Base-by-base conservation (phyloP, 1,139 yeast genomes). In the Cylindricascospora bacillispora region DNA sequence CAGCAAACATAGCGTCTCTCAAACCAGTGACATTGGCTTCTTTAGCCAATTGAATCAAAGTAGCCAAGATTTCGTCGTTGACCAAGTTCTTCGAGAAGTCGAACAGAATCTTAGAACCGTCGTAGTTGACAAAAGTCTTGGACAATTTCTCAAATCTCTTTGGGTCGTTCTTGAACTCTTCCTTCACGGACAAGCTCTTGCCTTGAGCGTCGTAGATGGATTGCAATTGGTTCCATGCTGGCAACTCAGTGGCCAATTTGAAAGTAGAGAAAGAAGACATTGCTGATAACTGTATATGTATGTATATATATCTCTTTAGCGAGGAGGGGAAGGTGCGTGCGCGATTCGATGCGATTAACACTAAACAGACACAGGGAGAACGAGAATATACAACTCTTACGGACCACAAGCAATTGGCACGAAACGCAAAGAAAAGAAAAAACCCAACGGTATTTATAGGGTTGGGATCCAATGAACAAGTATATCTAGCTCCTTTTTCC, bases 41-140 rank as follows among this genome's bases (percentile, higher is more conserved):
- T 57, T 76, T 74, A 46, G 97, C 97, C 54, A 89, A 72, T 53
- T 73, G 67, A 41, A 82, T 41, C 56, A 89, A 70, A 35, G 73
- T 60, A 22, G 60, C 48, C 46, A 81, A 59, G 52, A 86, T 73
- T 52, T 82, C 86, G 45, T 85, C 94, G 56, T 85, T 78, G 52
- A 89, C 64, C 57, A 89, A 69, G 63, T 89, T 89, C 69, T 89
- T 89, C 49, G 95, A 82, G 68, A 77, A 89, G 59, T 89, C 98
- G 55, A 86, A 89, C 50, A 89, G 65, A 50, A 89, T 80, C 63
- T 85, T 67, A 31, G 93, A 78, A 27, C 79, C 86, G 52, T 86
- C 95, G 57, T 56, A 80, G 65, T 85, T 86, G 48, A 65, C 62
- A 58, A 85, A 83, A 34, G 81, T 74, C 56, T 72, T 72, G 43